These are phyloP conservation scores for Carex myosuroides DNA, from an alignment of 176 grass and related monocot species.

Conservation along the genomic window DNA sequence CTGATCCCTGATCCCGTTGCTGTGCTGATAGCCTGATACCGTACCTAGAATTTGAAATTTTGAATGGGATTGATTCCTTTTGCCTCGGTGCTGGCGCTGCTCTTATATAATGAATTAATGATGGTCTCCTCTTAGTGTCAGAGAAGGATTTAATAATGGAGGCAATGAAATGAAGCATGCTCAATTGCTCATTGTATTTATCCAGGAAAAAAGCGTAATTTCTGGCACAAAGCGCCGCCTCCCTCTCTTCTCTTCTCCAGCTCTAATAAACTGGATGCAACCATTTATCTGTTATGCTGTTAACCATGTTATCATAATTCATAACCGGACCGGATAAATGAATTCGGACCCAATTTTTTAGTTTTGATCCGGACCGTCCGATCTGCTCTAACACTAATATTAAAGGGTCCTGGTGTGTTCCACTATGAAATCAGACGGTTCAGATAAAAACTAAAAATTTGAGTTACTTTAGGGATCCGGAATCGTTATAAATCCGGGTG, in stretches of 20 bases:
- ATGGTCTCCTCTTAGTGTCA: background rate
- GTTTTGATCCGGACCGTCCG: no score
- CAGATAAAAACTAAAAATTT: no score
- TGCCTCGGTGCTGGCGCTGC: background rate
- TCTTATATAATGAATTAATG: background rate
- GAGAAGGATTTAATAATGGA: conserved; percentile 1
- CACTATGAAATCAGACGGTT: no score
- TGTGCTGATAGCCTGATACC: background rate
- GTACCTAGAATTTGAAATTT: background rate
- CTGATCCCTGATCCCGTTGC: background rate
- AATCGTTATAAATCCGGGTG: no score
- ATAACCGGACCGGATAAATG: no score
- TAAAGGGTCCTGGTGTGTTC: no score
- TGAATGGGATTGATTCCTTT: conserved; percentile 10
- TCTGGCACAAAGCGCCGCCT: background rate
- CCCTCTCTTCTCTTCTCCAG: background rate
- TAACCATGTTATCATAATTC: background rate
- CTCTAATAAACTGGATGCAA: background rate
- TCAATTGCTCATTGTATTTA: background rate
- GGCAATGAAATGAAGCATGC: background rate
- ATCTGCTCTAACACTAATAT: no score
- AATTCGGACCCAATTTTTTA: no score
- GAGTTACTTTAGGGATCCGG: no score
- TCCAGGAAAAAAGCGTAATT: background rate
- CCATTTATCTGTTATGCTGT: background rate